Evolutionary conservation across 305 asterid species (phyloP).

Genomic region (Plantago coronopus): DNA sequence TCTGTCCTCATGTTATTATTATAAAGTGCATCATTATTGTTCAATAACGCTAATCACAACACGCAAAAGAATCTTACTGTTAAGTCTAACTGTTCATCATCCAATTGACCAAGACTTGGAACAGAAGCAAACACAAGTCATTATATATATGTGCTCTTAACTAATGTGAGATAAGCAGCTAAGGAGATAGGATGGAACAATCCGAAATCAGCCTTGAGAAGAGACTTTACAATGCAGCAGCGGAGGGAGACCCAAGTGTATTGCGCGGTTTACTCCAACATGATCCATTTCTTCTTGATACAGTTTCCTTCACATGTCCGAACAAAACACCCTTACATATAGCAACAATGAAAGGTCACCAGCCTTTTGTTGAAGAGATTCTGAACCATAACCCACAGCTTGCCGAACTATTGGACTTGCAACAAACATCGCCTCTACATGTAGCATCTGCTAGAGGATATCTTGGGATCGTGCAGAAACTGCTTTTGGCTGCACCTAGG

Average conservation of each 20-base stretch:
- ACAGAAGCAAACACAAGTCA: too few species aligned
- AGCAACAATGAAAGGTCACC: slow-evolving; percentile 31
- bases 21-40: too few species aligned
- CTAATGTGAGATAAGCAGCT: too few species aligned
- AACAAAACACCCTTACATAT: slow-evolving; percentile 42
- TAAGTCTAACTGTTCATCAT: too few species aligned
- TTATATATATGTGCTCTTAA: too few species aligned
- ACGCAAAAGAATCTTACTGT: too few species aligned
- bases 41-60: too few species aligned
- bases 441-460: slow-evolving; percentile 24
- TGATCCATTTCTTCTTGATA: slow-evolving; percentile 33
- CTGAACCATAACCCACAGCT: slow-evolving; percentile 14
- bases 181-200: too few species aligned
- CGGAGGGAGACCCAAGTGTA: slow-evolving; percentile 14
- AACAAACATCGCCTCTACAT: slow-evolving; percentile 24
- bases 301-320: slow-evolving; percentile 25
- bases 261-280: slow-evolving; percentile 24
- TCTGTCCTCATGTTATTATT: too few species aligned
- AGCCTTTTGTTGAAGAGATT: slow-evolving; percentile 27
- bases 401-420: slow-evolving; percentile 18
- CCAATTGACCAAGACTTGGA: too few species aligned
- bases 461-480: slow-evolving; percentile 20
- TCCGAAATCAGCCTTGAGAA: slow-evolving; percentile 10
- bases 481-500: slow-evolving; percentile 16
- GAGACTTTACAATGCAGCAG: slow-evolving; percentile 31